phyloP scores from a whole-genome alignment of 1,139 yeast genomes.

The Suhomyces bribrorum region DNA sequence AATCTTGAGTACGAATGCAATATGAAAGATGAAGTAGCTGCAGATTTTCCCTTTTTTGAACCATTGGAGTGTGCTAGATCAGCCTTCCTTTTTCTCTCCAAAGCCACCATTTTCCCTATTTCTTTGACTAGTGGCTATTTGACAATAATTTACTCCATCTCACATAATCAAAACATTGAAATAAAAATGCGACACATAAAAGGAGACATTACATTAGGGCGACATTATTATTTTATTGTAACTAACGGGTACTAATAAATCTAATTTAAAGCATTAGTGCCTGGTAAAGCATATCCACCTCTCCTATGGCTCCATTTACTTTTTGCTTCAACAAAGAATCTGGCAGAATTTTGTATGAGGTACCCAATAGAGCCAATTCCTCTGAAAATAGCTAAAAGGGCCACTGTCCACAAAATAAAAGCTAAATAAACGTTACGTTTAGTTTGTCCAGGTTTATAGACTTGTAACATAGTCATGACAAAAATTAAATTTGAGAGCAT shows the following conservation, averaged over 20 bases:
- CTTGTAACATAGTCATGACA: constrained; percentile 84
- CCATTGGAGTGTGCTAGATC: constrained; percentile 19
- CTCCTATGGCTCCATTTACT: constrained; percentile 47
- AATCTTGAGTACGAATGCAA: constrained; percentile 52
- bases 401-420: constrained; percentile 88
- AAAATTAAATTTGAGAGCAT: constrained; percentile 75
- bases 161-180: neutral
- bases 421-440: constrained; percentile 69
- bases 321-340: constrained; percentile 43
- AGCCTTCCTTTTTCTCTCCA: constrained; percentile 41
- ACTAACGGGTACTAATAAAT: neutral
- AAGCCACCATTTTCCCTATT: constrained; percentile 40
- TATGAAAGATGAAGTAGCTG: constrained; percentile 43
- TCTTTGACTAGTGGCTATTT: neutral
- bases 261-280: constrained; percentile 34
- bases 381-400: constrained; percentile 74
- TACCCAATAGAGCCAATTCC: constrained; percentile 76
- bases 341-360: constrained; percentile 46
- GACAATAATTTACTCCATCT: neutral
- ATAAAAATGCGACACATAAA: neutral
- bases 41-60: constrained; percentile 31
- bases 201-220: neutral
- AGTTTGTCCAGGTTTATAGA: constrained; percentile 64
- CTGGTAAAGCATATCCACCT: constrained; percentile 40
- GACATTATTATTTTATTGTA: neutral